A percentile compares a stretch with the other conserved stretches of the same genome.
These are phyloP conservation scores for Leishmania tarentolae DNA, from an alignment of 208 protist genomes.

Conservation along the genomic window DNA sequence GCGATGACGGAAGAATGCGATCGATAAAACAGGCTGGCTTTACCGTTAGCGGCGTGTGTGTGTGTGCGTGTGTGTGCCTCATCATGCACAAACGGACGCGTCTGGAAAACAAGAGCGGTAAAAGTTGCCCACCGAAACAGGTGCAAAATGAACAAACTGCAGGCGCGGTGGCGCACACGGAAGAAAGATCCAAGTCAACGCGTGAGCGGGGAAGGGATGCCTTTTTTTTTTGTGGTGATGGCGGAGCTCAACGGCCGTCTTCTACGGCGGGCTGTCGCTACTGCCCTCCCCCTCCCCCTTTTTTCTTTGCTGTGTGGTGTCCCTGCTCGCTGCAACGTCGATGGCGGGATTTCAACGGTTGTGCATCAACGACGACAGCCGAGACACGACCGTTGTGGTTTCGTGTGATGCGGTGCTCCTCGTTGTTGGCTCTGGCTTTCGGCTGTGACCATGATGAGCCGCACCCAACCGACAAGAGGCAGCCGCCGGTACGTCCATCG, in stretches of 20 bases:
- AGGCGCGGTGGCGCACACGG: background rate
- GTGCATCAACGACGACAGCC: background rate
- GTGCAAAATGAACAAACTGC: background rate
- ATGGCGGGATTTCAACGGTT: background rate
- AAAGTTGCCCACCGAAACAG: background rate
- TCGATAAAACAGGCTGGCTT: background rate
- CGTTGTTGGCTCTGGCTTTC: too few species aligned
- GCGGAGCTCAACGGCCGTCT: background rate
- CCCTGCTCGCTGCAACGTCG: background rate
- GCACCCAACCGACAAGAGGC: too few species aligned
- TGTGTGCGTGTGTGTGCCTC: background rate
- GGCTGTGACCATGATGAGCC: too few species aligned
- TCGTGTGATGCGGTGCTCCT: too few species aligned
- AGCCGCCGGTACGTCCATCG: too few species aligned
- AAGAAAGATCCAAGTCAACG: background rate
- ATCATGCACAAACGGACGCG: background rate
- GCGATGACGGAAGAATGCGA: constrained; percentile 3
- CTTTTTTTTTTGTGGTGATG: background rate
- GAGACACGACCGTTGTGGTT: background rate
- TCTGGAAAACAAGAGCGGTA: background rate
- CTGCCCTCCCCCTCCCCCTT: too few species aligned
- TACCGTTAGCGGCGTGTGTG: background rate
- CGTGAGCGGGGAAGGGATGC: background rate
- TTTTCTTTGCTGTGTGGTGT: background rate
- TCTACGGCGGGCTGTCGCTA: background rate